Percentiles rank a stretch among this genome's conserved stretches.
phyloP scores from a whole-genome alignment of 2,329 filamentous ascomycete species.

The Aspergillus persii region DNA sequence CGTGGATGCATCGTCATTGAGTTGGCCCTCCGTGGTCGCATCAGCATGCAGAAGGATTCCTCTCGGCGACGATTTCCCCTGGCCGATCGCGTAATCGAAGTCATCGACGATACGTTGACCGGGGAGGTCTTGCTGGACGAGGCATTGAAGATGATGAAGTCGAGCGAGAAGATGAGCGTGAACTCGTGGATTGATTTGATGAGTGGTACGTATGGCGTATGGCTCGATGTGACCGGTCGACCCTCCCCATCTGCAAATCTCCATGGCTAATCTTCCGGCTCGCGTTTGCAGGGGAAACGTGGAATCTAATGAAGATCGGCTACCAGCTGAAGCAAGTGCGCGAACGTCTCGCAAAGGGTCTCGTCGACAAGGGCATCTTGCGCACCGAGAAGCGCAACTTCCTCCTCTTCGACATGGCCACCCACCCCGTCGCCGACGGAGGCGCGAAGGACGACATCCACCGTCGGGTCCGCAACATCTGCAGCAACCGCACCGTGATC shows the following conservation, averaged over 20 bases:
- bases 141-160: conserved; percentile 99
- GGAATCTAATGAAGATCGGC: conserved; percentile 99
- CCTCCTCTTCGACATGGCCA: conserved; percentile 99
- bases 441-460: conserved; percentile 98
- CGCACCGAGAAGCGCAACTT: conserved; percentile 99
- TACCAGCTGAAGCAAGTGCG: conserved; percentile 99
- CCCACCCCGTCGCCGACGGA: conserved; percentile 92
- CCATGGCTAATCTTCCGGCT: neutral
- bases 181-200: conserved; percentile 98
- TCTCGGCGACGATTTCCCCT: conserved; percentile 87
- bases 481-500: conserved; percentile 91
- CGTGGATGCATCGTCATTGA: conserved; percentile 98
- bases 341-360: conserved; percentile 91
- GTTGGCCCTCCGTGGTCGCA: conserved; percentile 88
- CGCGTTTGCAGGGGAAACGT: conserved; percentile 77
- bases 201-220: conserved; percentile 66
- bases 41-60: conserved; percentile 98
- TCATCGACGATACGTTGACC: conserved; percentile 92
- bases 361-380: conserved; percentile 97
- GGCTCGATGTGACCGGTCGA: neutral
- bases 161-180: conserved; percentile 99
- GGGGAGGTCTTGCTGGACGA: conserved; percentile 97
- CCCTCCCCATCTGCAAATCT: neutral
- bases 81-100: conserved; percentile 91
- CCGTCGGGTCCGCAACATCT: conserved; percentile 83